phyloP scores from a whole-genome alignment of 23 red algal genomes.

The Gracilaria gracilis region DNA sequence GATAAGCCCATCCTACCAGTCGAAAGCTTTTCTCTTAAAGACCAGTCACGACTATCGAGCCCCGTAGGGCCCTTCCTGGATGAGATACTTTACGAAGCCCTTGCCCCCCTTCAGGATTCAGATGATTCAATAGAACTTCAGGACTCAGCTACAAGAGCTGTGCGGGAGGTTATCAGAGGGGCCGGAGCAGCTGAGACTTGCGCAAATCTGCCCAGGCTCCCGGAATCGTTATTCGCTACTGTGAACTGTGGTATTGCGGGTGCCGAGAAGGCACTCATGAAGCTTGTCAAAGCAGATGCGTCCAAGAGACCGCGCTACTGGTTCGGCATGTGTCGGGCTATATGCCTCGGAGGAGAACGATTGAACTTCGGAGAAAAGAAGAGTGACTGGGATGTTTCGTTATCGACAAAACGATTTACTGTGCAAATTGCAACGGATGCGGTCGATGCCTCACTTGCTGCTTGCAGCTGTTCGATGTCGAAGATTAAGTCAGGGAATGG shows the following conservation, averaged over 20 bases:
- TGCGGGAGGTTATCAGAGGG: slow-evolving; percentile 61
- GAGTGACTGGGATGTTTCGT: slow-evolving; percentile 63
- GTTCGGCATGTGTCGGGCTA: slow-evolving; percentile 68
- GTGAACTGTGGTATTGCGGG: slow-evolving; percentile 34
- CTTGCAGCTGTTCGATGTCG: slow-evolving; percentile 22
- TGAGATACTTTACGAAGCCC: slow-evolving; percentile 63
- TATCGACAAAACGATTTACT: slow-evolving; percentile 31
- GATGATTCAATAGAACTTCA: slow-evolving; percentile 43
- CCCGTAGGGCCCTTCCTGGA: slow-evolving; percentile 66
- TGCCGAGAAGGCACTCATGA: slow-evolving; percentile 29
- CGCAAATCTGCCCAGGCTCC: slow-evolving; percentile 42
- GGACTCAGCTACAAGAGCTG: slow-evolving; percentile 45
- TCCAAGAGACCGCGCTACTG: slow-evolving; percentile 54
- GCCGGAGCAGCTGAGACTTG: slow-evolving; percentile 54
- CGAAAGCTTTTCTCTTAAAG: slow-evolving; percentile 62
- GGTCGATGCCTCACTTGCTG: slow-evolving; percentile 30
- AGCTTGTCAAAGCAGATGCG: slow-evolving; percentile 50
- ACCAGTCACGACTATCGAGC: slow-evolving; percentile 40
- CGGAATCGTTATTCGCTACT: slow-evolving; percentile 58
- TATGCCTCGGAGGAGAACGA: slow-evolving; percentile 55
- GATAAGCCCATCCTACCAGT: slow-evolving; percentile 44
- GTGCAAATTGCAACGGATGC: slow-evolving; percentile 39
- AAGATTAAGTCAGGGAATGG: background rate
- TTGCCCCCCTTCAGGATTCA: slow-evolving; percentile 31
- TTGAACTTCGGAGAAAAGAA: slow-evolving; percentile 50